Conservation (phyloP, 345 rosid species). For the Camelina hispida region DNA sequence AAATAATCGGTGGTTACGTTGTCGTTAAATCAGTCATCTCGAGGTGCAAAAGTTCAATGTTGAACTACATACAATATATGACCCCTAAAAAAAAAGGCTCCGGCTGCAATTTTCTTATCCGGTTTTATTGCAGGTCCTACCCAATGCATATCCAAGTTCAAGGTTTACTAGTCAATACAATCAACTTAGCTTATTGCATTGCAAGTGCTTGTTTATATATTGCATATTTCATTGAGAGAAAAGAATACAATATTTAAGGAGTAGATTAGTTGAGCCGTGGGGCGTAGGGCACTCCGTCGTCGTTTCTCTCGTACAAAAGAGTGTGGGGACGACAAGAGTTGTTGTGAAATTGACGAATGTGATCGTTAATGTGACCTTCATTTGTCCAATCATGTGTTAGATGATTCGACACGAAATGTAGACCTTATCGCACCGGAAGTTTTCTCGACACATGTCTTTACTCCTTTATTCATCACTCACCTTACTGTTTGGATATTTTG, state of each 20-base stretch:
- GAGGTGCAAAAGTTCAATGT: background rate
- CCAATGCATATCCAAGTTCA: background rate
- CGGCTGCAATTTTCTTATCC: too few species aligned
- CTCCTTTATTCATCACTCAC: slow-evolving; percentile 38
- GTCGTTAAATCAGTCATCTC: background rate
- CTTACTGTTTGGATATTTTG: slow-evolving; percentile 41
- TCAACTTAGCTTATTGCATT: background rate
- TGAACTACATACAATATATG: background rate
- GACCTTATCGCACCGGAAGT: slow-evolving; percentile 38
- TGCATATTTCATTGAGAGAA: background rate
- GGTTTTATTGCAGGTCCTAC: background rate
- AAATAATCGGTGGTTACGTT: background rate
- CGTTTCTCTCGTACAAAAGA: slow-evolving; percentile 3
- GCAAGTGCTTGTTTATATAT: background rate
- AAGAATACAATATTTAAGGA: background rate
- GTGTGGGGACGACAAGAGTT: slow-evolving; percentile 16
- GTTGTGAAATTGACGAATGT: slow-evolving; percentile 29
- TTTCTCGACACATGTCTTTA: slow-evolving; percentile 36
- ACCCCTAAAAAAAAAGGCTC: too few species aligned
- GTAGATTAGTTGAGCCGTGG: slow-evolving; percentile 29
- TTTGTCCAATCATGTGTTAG: slow-evolving; percentile 31
- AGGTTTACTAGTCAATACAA: background rate
- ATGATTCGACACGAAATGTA: slow-evolving; percentile 48
- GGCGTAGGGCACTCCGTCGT: slow-evolving; percentile 17
- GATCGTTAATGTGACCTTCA: slow-evolving; percentile 40